Evolutionary conservation across 148 eudicot species (phyloP), one percentile per base, ranked within the genome.

Genomic region (Tetragonia tetragonoides): DNA sequence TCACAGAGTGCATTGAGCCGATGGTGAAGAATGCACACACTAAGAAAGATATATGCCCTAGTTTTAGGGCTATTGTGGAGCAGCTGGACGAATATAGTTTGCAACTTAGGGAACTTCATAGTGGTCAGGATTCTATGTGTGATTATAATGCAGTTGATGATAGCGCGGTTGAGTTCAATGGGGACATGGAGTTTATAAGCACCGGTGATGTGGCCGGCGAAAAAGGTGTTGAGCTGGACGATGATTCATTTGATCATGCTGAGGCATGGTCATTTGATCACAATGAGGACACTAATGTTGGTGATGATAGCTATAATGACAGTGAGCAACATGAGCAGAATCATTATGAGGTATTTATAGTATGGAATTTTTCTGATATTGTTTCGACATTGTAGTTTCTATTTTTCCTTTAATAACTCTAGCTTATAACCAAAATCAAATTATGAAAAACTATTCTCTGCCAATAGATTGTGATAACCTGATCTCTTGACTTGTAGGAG

Each of bases 21-120:
- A 95, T 95, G 94, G 88, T 87, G 72, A 74, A 64, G 47, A 82
- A 87, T 72, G 81, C 91, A 86, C 82, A 79, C 17, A 77, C 49
- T 57, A 83, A 82, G 81, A 78, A 83, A 60, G 92, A 91, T 57
- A 92, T 95, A 72, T 86, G 93, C 40, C 99, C 99, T 42, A 88
- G 90, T 78, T 91, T 95, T 28, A 83, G 79, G 79, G 82, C 82
- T 73, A 90, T 95, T 64, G 84, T 92, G 64, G 79, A 86, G 80
- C 90, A 80, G 77, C 89, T 95, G 74, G 97, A 85, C 73, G 89
- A 86, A 72, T 84, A 78, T 73, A 87, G 81, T 79, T 75, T 70
- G 83, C 86, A 89, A 72, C 87, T 84, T 70, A 51, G 81, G 37
- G 40, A 16, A 53, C 47, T 63, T 51, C 74, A 75, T 65, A 77